A percentile compares a stretch with the other conserved stretches of the same genome.
Conservation (phyloP, 2,329 filamentous ascomycete genomes). For the Trichoderma semiorbis region DNA sequence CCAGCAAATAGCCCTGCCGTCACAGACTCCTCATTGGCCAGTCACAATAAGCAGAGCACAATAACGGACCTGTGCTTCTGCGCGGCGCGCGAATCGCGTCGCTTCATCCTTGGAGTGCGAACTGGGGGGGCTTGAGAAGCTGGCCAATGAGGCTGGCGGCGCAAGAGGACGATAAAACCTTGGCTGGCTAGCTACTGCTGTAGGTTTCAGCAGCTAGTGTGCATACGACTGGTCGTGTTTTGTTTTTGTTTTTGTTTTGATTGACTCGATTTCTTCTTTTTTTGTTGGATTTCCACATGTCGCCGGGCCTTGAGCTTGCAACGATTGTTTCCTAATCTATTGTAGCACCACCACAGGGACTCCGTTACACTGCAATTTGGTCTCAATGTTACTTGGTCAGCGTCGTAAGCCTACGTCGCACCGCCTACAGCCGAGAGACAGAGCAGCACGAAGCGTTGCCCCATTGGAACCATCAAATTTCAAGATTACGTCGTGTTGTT, state of each 20-base stretch:
- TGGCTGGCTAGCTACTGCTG: not conserved
- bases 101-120: conserved; percentile 3
- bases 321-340: not conserved
- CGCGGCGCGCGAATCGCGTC: conserved; percentile 12
- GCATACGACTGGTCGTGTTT: not conserved
- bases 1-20: not conserved
- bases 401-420: not conserved
- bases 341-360: not conserved
- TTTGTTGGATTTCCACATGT: not conserved
- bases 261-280: not conserved
- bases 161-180: conserved; percentile 1
- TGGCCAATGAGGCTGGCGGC: conserved; percentile 15
- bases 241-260: not conserved
- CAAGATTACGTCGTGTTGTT: not conserved
- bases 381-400: not conserved
- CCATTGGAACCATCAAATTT: not conserved
- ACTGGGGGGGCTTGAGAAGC: not conserved
- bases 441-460: not conserved
- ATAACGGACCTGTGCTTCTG: not conserved
- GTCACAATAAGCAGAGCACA: not conserved
- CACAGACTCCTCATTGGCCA: not conserved
- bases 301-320: not conserved
- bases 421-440: not conserved
- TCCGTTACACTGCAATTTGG: not conserved
- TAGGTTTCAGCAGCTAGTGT: not conserved